These are phyloP conservation scores for Trichoderma cornu-damae DNA, from an alignment of 2,329 filamentous ascomycete species.

Conservation along the genomic window DNA sequence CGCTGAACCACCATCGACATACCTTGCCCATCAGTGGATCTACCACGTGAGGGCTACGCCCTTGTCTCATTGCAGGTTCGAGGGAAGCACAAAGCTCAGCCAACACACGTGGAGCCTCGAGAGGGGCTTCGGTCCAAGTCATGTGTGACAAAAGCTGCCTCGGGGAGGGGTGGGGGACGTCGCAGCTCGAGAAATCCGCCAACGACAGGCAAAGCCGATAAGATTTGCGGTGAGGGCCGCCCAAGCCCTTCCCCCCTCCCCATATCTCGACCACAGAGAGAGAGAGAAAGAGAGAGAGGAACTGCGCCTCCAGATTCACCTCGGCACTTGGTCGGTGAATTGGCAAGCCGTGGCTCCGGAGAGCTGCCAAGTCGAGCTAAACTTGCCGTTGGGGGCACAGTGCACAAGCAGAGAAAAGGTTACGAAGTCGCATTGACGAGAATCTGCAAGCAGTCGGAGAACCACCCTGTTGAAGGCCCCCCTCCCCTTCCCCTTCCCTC, in stretches of 20 bases:
- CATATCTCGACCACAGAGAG: background rate
- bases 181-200: conserved; percentile 7
- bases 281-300: too few relatives aligned
- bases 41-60: conserved; percentile 23
- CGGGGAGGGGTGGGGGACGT: conserved; percentile 9
- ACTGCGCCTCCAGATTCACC: conserved; percentile 7
- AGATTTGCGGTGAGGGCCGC: conserved; percentile 18
- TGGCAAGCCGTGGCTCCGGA: background rate
- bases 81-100: conserved; percentile 18
- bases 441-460: conserved; percentile 8
- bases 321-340: conserved; percentile 16
- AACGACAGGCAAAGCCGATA: background rate
- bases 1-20: conserved; percentile 11
- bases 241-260: background rate
- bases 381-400: conserved; percentile 4
- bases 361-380: conserved; percentile 13
- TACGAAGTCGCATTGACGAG: background rate
- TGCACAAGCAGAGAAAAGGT: background rate
- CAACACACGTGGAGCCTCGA: conserved; percentile 22
- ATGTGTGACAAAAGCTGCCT: conserved; percentile 7
- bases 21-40: conserved; percentile 23
- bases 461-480: background rate
- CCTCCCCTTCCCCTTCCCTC: too few relatives aligned
- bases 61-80: conserved; percentile 18
- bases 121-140: conserved; percentile 12